Conservation (phyloP, 2,329 filamentous ascomycete species). For the Alternaria novae-zelandiae region DNA sequence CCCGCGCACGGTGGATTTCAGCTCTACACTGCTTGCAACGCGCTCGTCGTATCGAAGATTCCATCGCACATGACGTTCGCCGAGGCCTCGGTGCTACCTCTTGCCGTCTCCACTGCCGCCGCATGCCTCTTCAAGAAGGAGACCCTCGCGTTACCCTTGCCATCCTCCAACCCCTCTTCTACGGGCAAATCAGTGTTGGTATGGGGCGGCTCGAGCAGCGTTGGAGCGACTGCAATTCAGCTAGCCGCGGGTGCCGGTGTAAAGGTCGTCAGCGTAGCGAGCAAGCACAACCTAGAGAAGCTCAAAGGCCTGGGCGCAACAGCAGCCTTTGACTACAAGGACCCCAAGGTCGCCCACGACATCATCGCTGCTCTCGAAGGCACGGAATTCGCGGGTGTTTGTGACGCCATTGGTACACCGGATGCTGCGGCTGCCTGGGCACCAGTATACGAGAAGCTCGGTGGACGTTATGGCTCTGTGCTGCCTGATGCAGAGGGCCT, state of each 20-base stretch:
- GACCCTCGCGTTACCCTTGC: conserved; percentile 49
- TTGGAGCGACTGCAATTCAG: conserved; percentile 55
- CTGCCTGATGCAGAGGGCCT: conserved; percentile 25
- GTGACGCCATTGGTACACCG: conserved; percentile 45
- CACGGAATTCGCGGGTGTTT: conserved; percentile 52
- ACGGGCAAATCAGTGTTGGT: conserved; percentile 52
- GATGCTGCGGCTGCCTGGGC: conserved; percentile 32
- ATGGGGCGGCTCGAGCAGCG: conserved; percentile 58
- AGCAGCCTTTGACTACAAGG: conserved; percentile 44
- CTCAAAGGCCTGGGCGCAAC: conserved; percentile 39
- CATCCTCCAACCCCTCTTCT: conserved; percentile 40
- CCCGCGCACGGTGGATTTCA: conserved; percentile 42
- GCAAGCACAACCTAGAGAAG: conserved; percentile 39
- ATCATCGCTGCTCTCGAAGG: conserved; percentile 50
- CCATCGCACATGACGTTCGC: conserved; percentile 48
- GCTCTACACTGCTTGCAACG: conserved; percentile 40
- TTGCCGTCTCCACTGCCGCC: conserved; percentile 54
- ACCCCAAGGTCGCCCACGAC: conserved; percentile 42
- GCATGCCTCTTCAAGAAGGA: conserved; percentile 51
- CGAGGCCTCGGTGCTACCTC: conserved; percentile 51
- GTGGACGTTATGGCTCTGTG: conserved; percentile 38
- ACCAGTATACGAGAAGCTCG: conserved; percentile 37
- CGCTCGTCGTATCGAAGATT: conserved; percentile 46
- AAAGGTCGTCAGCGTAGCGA: conserved; percentile 50
- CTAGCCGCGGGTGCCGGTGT: conserved; percentile 51